Conservation (phyloP, 2,329 filamentous ascomycete genomes). For the Aureobasidium zeae region DNA sequence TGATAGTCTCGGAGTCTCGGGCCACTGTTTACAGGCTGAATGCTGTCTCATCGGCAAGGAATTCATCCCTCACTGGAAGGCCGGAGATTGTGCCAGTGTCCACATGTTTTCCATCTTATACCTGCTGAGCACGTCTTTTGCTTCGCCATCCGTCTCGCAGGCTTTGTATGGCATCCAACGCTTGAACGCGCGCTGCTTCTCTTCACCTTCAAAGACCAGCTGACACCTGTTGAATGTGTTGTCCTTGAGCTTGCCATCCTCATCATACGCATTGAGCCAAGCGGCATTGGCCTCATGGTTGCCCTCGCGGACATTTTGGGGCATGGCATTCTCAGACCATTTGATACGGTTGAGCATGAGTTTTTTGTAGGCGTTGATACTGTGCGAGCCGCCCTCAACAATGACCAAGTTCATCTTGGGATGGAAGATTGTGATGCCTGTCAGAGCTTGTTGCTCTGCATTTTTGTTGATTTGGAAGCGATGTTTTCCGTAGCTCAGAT, state of each 20-base stretch:
- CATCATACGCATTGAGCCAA: conserved; percentile 74
- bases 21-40: no score
- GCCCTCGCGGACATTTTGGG: conserved; percentile 45
- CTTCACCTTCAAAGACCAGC: conserved; percentile 84
- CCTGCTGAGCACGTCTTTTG: conserved; percentile 66
- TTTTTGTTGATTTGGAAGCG: conserved; percentile 90
- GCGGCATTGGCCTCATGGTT: conserved; percentile 53
- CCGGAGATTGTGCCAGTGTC: conserved; percentile 61
- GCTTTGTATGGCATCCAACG: conserved; percentile 74
- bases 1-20: no score
- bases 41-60: no score
- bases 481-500: conserved; percentile 80
- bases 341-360: conserved; percentile 89
- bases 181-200: conserved; percentile 69
- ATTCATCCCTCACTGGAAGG: conserved; percentile 5
- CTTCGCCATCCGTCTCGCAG: conserved; percentile 88
- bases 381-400: conserved; percentile 81
- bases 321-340: conserved; percentile 81
- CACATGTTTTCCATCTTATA: conserved; percentile 94
- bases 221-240: conserved; percentile 72
- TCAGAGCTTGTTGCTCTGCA: conserved; percentile 78
- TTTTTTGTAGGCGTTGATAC: conserved; percentile 78
- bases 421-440: conserved; percentile 84
- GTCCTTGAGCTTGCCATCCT: conserved; percentile 69
- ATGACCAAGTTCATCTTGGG: conserved; percentile 82